These are phyloP conservation scores for Stephania japonica DNA, from an alignment of 164 flowering plant genomes.

Conservation along the genomic window DNA sequence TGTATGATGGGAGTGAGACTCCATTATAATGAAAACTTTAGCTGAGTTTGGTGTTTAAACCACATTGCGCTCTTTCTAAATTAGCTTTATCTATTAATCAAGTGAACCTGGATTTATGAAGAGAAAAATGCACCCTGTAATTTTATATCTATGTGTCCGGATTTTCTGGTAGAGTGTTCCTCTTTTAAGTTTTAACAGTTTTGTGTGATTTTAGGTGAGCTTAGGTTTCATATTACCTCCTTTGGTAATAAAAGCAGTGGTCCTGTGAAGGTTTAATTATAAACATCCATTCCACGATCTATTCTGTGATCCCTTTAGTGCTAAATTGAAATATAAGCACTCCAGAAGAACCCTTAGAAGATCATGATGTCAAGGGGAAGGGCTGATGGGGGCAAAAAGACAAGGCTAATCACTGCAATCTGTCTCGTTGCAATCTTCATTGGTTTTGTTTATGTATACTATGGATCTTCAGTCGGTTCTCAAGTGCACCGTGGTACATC, in stretches of 20 bases:
- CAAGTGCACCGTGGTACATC: conserved; percentile 42
- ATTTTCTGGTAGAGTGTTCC: too few species aligned
- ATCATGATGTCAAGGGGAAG: conserved; percentile 26
- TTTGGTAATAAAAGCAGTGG: background rate
- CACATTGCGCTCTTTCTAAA: too few species aligned
- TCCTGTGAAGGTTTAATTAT: conserved; percentile 6
- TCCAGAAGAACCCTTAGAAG: conserved; percentile 7
- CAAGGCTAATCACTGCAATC: conserved; percentile 46
- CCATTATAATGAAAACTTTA: too few species aligned
- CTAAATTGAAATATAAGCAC: conserved; percentile 8
- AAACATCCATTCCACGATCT: background rate
- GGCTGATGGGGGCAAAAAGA: conserved; percentile 46
- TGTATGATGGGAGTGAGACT: too few species aligned
- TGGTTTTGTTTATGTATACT: conserved; percentile 53
- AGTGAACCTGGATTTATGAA: too few species aligned
- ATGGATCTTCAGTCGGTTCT: conserved; percentile 54
- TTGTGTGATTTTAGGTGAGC: too few species aligned
- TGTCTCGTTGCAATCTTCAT: conserved; percentile 40
- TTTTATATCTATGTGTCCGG: too few species aligned
- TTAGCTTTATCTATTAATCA: too few species aligned
- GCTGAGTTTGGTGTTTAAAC: too few species aligned
- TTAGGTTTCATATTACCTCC: too few species aligned
- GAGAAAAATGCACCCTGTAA: too few species aligned
- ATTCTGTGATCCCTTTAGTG: conserved; percentile 2
- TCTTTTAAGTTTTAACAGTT: too few species aligned